Evolutionary conservation across 441 rosid species (phyloP), one percentile per base, ranked within the genome.

Genomic region (Jatropha podagrica): DNA sequence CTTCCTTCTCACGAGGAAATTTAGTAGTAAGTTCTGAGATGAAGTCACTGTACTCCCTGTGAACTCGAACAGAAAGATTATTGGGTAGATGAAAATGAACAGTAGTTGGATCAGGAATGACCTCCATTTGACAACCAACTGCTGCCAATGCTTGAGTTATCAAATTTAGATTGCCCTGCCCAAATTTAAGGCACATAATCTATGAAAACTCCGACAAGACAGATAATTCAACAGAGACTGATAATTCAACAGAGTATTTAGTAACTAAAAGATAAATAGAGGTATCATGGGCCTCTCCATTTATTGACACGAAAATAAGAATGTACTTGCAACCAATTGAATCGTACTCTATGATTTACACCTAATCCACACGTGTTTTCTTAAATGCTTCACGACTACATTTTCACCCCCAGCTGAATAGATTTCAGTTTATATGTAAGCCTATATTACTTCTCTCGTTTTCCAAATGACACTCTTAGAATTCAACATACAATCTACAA

Each of bases 21-120:
- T 78, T 92, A 78, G 85, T 41, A 2, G 85, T 86, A 74, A 96
- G 87, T 44, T 93, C 97, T 46, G 75, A 23, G 65, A 93, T 74
- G 78, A 93, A 96, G 49, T 91, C 91, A 61, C 52, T 59, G 72
- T 90, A 93, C 71, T 88, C 97, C 83, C 85, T 86, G 88, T 92
- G 95, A 75, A 93, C 90, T 63, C 10, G 92, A 77, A 93, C 87
- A 55, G 95, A 93, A 65, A 96, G 93, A 76, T 86, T 65, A 79
- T 83, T 85, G 11, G 97, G 97, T 69, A 92, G 93, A 85, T 93
- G 98, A 87, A 90, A 96, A 92, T 96, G 96, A 76, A 96, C 96
- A 40, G 98, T 93, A 14, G 91, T 92, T 11, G 96, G 98, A 81
- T 96, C 97, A 70, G 97, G 98, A 82, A 96, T 88, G 77, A 92